Evolutionary conservation across 192 early-diverging fungal species (phyloP).

Genomic region (Dissophora ornata): DNA sequence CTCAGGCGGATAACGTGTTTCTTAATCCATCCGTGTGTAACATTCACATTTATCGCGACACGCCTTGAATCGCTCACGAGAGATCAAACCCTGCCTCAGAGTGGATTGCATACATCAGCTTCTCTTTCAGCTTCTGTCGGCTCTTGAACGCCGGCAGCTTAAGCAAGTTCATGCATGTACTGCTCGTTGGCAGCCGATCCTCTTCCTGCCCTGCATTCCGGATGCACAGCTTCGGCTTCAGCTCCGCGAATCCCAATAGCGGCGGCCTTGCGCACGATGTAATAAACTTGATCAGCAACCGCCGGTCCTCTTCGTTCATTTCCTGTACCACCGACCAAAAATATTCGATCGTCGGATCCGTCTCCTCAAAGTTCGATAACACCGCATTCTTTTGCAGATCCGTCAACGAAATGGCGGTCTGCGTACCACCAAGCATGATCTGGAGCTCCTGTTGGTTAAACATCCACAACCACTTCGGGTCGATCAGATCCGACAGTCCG

Average conservation of each 20-base stretch:
- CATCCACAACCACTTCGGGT: conserved; percentile 89
- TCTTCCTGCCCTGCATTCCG: conserved; percentile 74
- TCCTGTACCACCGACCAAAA: conserved; percentile 69
- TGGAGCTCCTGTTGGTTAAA: conserved; percentile 96
- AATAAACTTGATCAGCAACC: conserved; percentile 83
- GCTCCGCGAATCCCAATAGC: conserved; percentile 86
- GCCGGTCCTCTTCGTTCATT: conserved; percentile 61
- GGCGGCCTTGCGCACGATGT: conserved; percentile 93
- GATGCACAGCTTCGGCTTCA: conserved; percentile 80
- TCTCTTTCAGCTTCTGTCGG: conserved; percentile 68
- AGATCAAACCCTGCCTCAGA: conserved; percentile 93
- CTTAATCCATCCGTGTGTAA: too few species aligned
- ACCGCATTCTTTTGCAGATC: conserved; percentile 81
- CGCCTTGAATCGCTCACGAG: conserved; percentile 60
- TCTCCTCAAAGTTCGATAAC: conserved; percentile 76
- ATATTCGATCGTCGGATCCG: conserved; percentile 78
- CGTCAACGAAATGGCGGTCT: conserved; percentile 77
- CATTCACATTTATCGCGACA: too few species aligned
- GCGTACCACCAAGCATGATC: conserved; percentile 85
- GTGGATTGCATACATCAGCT: conserved; percentile 88
- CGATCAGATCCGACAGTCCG: conserved; percentile 87
- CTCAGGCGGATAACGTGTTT: too few species aligned
- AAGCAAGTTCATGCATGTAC: conserved; percentile 90
- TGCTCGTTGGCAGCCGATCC: conserved; percentile 81
- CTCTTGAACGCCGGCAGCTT: conserved; percentile 86